Conservation (phyloP, 768 basidiomycete genomes). For the Leccinellum albellum region DNA sequence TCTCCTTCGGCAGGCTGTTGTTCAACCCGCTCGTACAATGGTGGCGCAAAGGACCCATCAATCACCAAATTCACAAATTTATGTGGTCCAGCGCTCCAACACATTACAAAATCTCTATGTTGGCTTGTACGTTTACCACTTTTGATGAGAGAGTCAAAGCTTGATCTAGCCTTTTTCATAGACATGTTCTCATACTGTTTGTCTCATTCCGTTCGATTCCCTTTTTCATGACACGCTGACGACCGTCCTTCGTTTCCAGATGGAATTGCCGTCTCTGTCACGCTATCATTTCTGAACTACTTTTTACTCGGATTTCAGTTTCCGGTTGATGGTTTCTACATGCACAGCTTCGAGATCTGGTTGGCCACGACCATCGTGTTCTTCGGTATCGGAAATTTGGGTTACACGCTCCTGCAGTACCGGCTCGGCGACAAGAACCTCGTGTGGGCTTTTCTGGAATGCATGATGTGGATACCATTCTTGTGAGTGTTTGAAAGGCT, state of each 20-base stretch:
- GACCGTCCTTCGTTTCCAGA: slow-evolving; percentile 11
- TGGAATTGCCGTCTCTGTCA: slow-evolving; percentile 64
- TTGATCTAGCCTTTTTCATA: slow-evolving; percentile 11
- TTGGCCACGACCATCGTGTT: slow-evolving; percentile 75
- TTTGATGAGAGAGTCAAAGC: not conserved
- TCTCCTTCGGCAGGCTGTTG: slow-evolving; percentile 52
- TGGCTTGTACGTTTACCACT: slow-evolving; percentile 41
- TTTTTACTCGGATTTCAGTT: slow-evolving; percentile 69
- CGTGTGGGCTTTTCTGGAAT: slow-evolving; percentile 25
- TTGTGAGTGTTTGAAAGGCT: slow-evolving; percentile 29
- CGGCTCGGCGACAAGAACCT: slow-evolving; percentile 47
- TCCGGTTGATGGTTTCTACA: slow-evolving; percentile 71
- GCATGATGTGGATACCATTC: slow-evolving; percentile 32
- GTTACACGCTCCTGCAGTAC: slow-evolving; percentile 71
- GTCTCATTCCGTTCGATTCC: slow-evolving; percentile 14
- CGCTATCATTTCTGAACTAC: slow-evolving; percentile 70
- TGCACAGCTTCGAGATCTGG: slow-evolving; percentile 79
- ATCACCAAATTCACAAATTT: slow-evolving; percentile 71
- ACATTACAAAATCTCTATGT: slow-evolving; percentile 74
- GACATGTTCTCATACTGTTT: slow-evolving; percentile 53
- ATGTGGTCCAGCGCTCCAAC: slow-evolving; percentile 74
- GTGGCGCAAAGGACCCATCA: slow-evolving; percentile 80
- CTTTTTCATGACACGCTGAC: not conserved
- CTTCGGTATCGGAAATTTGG: slow-evolving; percentile 68
- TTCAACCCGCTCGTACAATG: slow-evolving; percentile 81